Conservation (phyloP, 306 rosid genomes). For the Quercus dentata region DNA sequence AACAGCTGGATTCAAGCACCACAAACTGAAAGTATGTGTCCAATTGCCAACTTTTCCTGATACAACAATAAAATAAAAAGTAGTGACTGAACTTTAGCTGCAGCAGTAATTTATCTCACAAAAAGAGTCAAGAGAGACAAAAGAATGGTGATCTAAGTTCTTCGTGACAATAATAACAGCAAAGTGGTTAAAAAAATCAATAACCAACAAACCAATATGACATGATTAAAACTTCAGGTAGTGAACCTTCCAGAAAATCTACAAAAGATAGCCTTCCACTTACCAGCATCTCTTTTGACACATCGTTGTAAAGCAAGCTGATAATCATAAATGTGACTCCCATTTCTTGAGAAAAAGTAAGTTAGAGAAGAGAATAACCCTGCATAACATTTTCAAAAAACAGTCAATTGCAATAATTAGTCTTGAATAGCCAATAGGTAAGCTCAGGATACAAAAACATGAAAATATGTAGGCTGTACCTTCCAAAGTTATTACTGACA, state of each 20-base stretch:
- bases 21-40: slow-evolving; percentile 80
- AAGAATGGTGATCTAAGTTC: neutral
- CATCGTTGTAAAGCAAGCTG: slow-evolving; percentile 84
- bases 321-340: slow-evolving; percentile 76
- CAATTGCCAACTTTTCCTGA: slow-evolving; percentile 76
- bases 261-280: slow-evolving; percentile 13
- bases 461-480: slow-evolving; percentile 42
- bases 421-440: slow-evolving; percentile 16
- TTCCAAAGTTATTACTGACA: slow-evolving; percentile 75
- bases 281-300: slow-evolving; percentile 72
- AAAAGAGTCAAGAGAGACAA: neutral
- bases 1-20: slow-evolving; percentile 97
- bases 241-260: neutral
- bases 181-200: neutral
- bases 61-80: slow-evolving; percentile 19
- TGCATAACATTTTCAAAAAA: slow-evolving; percentile 41
- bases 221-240: neutral
- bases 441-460: slow-evolving; percentile 4
- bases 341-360: slow-evolving; percentile 91
- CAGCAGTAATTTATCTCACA: slow-evolving; percentile 11
- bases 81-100: neutral
- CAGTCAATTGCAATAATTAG: slow-evolving; percentile 14
- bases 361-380: slow-evolving; percentile 82
- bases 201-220: neutral
- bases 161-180: neutral